phyloP scores from a whole-genome alignment of 352 stramenopile genomes.

The Elongisporangium anandrum region DNA sequence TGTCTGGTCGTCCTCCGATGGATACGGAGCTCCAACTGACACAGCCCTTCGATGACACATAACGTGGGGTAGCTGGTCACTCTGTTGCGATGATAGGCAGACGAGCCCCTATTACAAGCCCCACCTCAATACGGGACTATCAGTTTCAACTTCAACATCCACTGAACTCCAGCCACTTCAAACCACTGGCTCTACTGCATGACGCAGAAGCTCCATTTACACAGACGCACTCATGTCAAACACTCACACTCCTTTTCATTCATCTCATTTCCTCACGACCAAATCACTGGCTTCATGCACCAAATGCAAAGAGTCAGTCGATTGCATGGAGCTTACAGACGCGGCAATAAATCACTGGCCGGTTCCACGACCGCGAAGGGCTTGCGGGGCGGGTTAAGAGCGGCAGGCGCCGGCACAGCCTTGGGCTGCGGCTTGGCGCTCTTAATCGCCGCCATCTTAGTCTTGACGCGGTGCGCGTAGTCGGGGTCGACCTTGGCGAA shows the following conservation, averaged over 20 bases:
- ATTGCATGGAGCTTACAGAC: constrained; percentile 25
- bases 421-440: constrained; percentile 12
- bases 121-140: too few species aligned
- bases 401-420: constrained; percentile 18
- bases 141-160: too few species aligned
- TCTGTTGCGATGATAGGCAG: too few species aligned
- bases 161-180: too few species aligned
- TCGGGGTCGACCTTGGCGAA: constrained; percentile 83
- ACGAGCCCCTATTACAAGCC: too few species aligned
- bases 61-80: too few species aligned
- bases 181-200: too few species aligned
- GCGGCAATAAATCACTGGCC: constrained; percentile 40
- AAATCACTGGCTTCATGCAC: constrained; percentile 2
- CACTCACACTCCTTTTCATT: not conserved
- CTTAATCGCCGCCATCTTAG: constrained; percentile 57
- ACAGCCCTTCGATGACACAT: too few species aligned
- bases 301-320: not conserved
- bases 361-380: constrained; percentile 45
- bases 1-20: too few species aligned
- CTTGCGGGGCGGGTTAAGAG: constrained; percentile 60
- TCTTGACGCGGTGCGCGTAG: constrained; percentile 76
- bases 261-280: constrained; percentile 1
- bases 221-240: too few species aligned
- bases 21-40: too few species aligned
- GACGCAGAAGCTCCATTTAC: too few species aligned